These are phyloP conservation scores for Toxoplasma gondii DNA, from an alignment of 169 alveolate species.

Conservation along the genomic window DNA sequence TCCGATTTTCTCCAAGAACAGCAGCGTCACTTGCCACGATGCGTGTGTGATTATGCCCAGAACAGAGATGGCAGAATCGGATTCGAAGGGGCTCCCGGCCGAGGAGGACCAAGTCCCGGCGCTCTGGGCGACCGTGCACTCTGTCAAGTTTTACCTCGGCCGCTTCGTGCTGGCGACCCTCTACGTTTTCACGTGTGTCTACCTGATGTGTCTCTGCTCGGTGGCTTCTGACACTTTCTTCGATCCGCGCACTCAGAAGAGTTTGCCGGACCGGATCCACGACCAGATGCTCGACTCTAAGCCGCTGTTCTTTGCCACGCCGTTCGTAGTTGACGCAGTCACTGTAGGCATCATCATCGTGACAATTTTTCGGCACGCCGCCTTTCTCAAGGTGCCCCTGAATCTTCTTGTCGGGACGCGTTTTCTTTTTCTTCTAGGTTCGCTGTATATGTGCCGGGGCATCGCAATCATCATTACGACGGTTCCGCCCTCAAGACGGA, in stretches of 20 bases:
- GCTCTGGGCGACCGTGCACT: not conserved
- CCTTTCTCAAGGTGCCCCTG: not conserved
- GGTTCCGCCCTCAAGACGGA: not conserved
- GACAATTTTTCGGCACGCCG: not conserved
- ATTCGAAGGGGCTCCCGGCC: not conserved
- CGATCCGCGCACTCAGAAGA: slow-evolving; percentile 25
- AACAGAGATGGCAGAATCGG: not conserved
- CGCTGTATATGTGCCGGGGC: slow-evolving; percentile 8
- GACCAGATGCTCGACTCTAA: slow-evolving; percentile 18
- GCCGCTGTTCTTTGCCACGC: slow-evolving; percentile 21
- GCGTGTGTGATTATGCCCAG: too few species aligned
- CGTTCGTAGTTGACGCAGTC: not conserved
- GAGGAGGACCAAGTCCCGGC: not conserved
- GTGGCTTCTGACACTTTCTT: slow-evolving; percentile 20
- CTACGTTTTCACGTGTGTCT: not conserved
- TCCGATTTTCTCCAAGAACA: too few species aligned
- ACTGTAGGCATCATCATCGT: not conserved
- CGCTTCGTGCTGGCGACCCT: not conserved
- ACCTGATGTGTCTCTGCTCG: slow-evolving; percentile 28
- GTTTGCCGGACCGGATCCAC: slow-evolving; percentile 18
- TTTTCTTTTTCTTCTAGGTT: slow-evolving; percentile 2
- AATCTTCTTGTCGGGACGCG: not conserved
- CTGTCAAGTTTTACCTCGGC: not conserved
- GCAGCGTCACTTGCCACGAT: too few species aligned
- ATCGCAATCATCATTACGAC: slow-evolving; percentile 24